Conservation (phyloP, 495 filamentous ascomycete species). For the Jackrogersella minutella region DNA sequence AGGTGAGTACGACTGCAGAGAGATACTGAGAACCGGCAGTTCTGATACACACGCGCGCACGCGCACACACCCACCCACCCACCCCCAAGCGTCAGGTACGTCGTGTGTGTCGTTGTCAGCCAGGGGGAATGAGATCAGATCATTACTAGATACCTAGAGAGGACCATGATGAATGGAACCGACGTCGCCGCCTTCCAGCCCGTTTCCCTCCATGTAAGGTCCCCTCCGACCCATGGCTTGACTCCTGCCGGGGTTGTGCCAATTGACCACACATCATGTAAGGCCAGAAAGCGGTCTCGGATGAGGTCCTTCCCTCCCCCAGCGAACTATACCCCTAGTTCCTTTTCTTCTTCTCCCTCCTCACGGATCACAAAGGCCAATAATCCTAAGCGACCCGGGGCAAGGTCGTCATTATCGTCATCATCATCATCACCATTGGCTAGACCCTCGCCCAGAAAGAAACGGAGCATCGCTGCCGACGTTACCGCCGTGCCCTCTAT, state of each 20-base stretch:
- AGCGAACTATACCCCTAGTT: constrained; percentile 21
- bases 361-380: constrained; percentile 25
- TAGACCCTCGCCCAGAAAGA: constrained; percentile 7
- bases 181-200: constrained; percentile 20
- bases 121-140: constrained; percentile 28
- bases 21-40: constrained; percentile 33
- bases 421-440: constrained; percentile 14
- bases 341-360: constrained; percentile 6
- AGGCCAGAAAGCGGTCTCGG: constrained; percentile 27
- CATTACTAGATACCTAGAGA: constrained; percentile 25
- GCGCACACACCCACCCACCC: constrained; percentile 9
- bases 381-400: constrained; percentile 9
- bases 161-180: constrained; percentile 31
- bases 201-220: constrained; percentile 17
- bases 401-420: constrained; percentile 11
- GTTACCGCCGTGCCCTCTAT: constrained; percentile 13
- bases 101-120: constrained; percentile 19
- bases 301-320: constrained; percentile 10
- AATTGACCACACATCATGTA: constrained; percentile 34
- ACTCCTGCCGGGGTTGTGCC: constrained; percentile 29
- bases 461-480: constrained; percentile 14
- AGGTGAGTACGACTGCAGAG: constrained; percentile 35
- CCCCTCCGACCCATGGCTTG: constrained; percentile 11
- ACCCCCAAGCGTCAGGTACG: background rate
- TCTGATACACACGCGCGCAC: constrained; percentile 23